Evolutionary conservation across 139 green algal genomes (phyloP), one percentile per base, ranked within the genome.

Genomic region (Coccomyxa sp.): DNA sequence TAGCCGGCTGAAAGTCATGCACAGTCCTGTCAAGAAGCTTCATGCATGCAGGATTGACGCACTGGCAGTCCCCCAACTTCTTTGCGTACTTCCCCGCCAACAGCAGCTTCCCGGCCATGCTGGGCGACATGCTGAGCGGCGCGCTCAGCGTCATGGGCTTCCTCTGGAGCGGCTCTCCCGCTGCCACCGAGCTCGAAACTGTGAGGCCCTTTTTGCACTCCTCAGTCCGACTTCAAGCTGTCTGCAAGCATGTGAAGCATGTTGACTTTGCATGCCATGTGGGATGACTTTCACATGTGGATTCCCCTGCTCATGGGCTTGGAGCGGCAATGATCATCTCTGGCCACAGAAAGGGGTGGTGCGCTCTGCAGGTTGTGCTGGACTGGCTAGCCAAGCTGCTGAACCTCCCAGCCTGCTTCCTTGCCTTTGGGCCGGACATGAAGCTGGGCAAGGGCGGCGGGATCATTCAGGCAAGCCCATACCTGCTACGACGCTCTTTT

Each of bases 51-150:
- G 91, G 90, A 16, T 80, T 95, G 12, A 88, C 88, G 1, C 93
- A 97, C 85, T 97, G 93, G 93, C 92, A 97, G 90, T 84, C 75
- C 44, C 93, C 93, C 36, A 81, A 71, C 74, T 97, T 97, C 85
- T 97, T 97, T 73, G 88, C 84, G 35, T 97, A 90, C 78, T 97
- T 88, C 82, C 79, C 87, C 7, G 83, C 86, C 84, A 94, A 94
- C 83, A 81, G 77, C 69, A 91, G 81, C 73, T 87, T 79, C 44
- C 90, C 93, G 10, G 89, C 70, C 58, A 81, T 93, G 74, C 86
- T 96, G 36, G 93, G 86, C 0, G 93, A 97, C 36, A 91, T 97
- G 89, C 82, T 95, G 68, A 84, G 76, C 44, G n/a, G 31, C 1
- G 86, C 81, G 2, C 73, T 93, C 29, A 90, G 90, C 86, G 89